Conservation (phyloP, 2,329 filamentous ascomycete genomes). For the Blastomyces silverae region DNA sequence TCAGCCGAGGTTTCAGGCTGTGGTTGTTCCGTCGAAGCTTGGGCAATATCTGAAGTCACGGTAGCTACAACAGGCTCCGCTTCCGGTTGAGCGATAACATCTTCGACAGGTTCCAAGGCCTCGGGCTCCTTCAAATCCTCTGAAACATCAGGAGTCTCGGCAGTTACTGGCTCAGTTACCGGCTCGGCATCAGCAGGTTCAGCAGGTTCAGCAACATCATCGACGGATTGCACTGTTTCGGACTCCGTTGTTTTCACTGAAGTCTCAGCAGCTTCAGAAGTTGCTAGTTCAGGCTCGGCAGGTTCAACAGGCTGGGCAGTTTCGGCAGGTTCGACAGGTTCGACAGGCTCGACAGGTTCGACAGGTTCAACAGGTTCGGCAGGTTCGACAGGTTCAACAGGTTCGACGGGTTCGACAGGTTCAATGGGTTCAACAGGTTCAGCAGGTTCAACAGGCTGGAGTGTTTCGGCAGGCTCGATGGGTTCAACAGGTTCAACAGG, state of each 20-base stretch:
- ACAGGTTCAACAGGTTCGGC: background rate
- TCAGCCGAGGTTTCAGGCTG: background rate
- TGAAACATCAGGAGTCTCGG: background rate
- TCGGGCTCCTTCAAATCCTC: background rate
- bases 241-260: background rate
- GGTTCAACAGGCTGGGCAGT: background rate
- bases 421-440: no score
- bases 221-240: background rate
- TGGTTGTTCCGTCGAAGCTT: background rate
- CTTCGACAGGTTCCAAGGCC: background rate
- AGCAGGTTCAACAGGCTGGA: no score
- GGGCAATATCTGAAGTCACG: background rate
- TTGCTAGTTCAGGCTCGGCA: background rate
- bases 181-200: background rate
- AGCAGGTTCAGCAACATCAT: background rate
- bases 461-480: no score
- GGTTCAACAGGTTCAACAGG: no score
- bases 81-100: background rate
- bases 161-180: background rate
- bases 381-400: background rate
- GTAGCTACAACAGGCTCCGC: background rate
- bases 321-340: background rate
- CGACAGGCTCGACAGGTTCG: background rate
- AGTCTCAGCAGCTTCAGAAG: background rate
- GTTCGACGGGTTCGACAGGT: no score